Evolutionary conservation across 2,329 filamentous ascomycete genomes (phyloP).

Genomic region (Phialophora macrospora): DNA sequence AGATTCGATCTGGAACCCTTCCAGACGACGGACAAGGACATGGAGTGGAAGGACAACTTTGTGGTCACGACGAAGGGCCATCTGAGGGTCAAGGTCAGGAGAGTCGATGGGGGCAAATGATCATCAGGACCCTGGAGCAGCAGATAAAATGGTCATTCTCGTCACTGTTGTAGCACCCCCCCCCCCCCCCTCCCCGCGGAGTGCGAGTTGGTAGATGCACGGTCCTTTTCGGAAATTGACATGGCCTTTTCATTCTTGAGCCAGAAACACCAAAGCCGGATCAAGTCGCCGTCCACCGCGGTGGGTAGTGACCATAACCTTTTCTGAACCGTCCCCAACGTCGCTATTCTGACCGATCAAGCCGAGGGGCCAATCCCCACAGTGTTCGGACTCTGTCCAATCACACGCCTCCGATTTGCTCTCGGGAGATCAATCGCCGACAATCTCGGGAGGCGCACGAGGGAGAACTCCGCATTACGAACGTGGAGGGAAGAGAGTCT

Average conservation of each 20-base stretch:
- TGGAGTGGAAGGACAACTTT: slow-evolving; percentile 41
- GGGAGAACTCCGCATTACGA: slow-evolving; percentile 8
- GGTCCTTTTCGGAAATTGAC: too few species aligned
- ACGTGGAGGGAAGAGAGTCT: too few species aligned
- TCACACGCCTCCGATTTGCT: not conserved
- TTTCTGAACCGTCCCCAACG: not conserved
- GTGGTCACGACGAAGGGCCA: slow-evolving; percentile 23
- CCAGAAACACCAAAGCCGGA: too few species aligned
- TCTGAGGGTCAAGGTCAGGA: slow-evolving; percentile 21
- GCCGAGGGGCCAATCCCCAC: not conserved
- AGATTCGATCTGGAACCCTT: slow-evolving; percentile 43
- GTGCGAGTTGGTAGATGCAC: too few species aligned
- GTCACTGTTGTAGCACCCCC: too few species aligned
- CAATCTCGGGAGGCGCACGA: not conserved
- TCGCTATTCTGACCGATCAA: slow-evolving; percentile 10
- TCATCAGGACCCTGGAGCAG: too few species aligned
- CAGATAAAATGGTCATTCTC: too few species aligned
- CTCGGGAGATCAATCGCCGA: slow-evolving; percentile 15
- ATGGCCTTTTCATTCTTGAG: too few species aligned
- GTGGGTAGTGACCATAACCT: too few species aligned
- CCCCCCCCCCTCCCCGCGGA: too few species aligned
- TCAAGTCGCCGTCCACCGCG: too few species aligned
- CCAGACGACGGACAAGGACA: slow-evolving; percentile 40
- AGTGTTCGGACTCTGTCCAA: not conserved
- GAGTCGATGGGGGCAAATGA: not conserved